phyloP scores from a whole-genome alignment of 176 grass and related monocot genomes.

The Saccharum spontaneum region DNA sequence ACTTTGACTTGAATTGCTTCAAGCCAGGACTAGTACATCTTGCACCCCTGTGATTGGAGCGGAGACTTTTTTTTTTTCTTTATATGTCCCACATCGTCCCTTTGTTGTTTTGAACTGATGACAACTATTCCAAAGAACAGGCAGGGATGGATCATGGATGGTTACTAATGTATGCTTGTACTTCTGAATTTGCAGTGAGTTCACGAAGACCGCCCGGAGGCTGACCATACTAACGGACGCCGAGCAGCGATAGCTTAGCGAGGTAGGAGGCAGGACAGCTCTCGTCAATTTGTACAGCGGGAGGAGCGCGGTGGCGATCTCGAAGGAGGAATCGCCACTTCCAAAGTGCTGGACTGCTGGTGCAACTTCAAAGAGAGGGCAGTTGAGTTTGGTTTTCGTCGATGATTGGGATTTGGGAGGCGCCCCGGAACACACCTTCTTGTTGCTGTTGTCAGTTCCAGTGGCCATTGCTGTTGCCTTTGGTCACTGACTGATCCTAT shows the following conservation, averaged over 20 bases:
- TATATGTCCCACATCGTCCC: not conserved
- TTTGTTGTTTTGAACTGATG: not conserved
- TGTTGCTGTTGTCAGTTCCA: not conserved
- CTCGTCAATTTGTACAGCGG: slow-evolving; percentile 33
- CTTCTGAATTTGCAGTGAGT: slow-evolving; percentile 63
- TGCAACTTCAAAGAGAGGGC: slow-evolving; percentile 8
- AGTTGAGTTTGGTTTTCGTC: slow-evolving; percentile 5
- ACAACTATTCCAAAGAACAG: not conserved
- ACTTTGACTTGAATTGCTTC: slow-evolving; percentile 35
- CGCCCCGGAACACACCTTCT: not conserved
- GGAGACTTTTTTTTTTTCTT: not conserved
- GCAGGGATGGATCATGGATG: too few relatives aligned
- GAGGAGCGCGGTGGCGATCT: slow-evolving; percentile 18
- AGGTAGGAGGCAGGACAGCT: slow-evolving; percentile 29
- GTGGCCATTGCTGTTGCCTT: slow-evolving; percentile 11
- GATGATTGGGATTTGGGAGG: not conserved
- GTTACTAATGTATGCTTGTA: not conserved
- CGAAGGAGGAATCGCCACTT: not conserved
- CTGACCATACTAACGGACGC: slow-evolving; percentile 71
- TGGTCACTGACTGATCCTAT: not conserved
- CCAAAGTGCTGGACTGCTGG: not conserved
- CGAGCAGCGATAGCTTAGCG: slow-evolving; percentile 49
- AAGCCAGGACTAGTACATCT: not conserved
- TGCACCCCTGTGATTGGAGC: not conserved
- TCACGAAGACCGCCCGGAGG: slow-evolving; percentile 76